Evolutionary conservation across 2,329 filamentous ascomycete genomes (phyloP), one percentile per base, ranked within the genome.

Genomic region (Talaromyces piceae): DNA sequence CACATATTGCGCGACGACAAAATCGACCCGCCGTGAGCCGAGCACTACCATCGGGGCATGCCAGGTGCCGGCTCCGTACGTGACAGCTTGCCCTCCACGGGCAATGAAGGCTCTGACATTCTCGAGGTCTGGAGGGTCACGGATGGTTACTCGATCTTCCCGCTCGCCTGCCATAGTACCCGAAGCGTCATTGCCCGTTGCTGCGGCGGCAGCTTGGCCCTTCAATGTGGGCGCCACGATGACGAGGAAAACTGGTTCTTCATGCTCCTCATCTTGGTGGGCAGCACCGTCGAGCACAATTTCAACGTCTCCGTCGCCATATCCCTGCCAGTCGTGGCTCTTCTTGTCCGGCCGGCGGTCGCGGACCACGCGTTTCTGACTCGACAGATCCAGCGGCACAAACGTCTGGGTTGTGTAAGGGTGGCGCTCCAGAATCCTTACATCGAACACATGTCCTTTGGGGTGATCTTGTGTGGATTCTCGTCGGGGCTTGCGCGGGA

Each of bases 361-460:
- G 18, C 52, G 52, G 6, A 54, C 4, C 4, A 54, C 52, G 0
- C 52, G 54, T 1, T 54, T 50, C 49, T 64, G 57, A 20, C 58
- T 59, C 11, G 62, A 73, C 25, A 83, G 61, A 30, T 81, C 80
- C 47, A 96, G 73, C 0, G 93, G 93, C 41, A 88, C 79, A 68
- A 98, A 97, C 0, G 90, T 95, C 73, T 98, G 93, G 1, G 88
- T 88, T 1, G 93, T 97, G 70, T 84, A 97, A 0, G 93, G 91
- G 69, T 98, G 93, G 33, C 93, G 79, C 68, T 98, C 93, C 26
- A 97, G 80, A 52, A 95, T 80, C 18, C 72, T 70, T 49, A 96
- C 78, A 43, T 79, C 74, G 64, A 95, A 87, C 3, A 78, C 57
- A 50, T 47, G 46, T 2, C 54, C 52, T 5, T 49, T 37, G 23